Evolutionary conservation across 2,329 filamentous ascomycete genomes (phyloP), one percentile per base, ranked within the genome.

Genomic region (Hypoxylon sp.): DNA sequence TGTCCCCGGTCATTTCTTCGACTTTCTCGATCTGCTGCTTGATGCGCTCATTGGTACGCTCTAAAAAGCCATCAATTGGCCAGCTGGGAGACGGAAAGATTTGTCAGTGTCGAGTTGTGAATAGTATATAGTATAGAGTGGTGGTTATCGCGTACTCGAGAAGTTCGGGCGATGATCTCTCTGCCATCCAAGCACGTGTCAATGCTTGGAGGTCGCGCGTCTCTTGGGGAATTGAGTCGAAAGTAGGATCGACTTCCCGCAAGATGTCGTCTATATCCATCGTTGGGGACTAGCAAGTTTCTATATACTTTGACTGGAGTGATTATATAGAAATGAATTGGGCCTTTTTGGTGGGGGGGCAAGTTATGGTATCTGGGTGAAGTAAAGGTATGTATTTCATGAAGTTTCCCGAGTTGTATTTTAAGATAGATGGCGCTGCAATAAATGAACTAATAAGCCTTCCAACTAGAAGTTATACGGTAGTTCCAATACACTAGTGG

Each of bases 181-280:
- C 97, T 46, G 95, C 93, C 48, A 98, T 89, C 95, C 95, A 99
- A 75, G 91, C 91, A 75, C 95, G 91, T 73, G 95, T 98, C 73
- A 99, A 83, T 58, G 92, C 89, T 79, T 98, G 94, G 72, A 98
- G 86, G 80, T 98, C 95, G 75, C 89, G 86, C 45, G 86, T 90
- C 73, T 89, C 87, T 56, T 82, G 81, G 2, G 89, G 87, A 17
- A 88, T 79, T 36, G 83, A 79, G 72, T 88, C 82, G 60, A 82
- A 80, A 65, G 83, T 79, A 53, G 86, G 88, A 79, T 93, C 90
- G 73, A 94, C 89, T 75, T 91, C 89, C 74, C 89, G 88, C 67
- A 94, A 86, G 72, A 94, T 93, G 77, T 94, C 92, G 79, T 93
- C 90, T 74, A 94, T 94, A 70, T 93, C 91, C 90, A 93, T 93